Conservation (phyloP, 2,329 filamentous ascomycete genomes). For the Saccharata proteae region DNA sequence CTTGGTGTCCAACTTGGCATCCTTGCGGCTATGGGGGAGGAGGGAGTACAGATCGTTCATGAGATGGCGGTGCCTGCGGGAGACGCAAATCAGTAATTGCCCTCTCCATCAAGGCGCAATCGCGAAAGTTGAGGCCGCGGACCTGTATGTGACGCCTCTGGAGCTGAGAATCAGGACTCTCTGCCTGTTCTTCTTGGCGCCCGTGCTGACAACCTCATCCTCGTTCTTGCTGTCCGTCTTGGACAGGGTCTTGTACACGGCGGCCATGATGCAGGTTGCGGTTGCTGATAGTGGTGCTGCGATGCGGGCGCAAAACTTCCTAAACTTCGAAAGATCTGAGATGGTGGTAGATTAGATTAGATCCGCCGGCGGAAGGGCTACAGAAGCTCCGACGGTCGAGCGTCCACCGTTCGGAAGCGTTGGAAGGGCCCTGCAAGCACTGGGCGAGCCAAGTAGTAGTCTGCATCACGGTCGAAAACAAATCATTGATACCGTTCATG, state of each 20-base stretch:
- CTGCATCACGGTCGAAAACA: no score
- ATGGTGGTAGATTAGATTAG: no score
- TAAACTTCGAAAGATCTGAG: no score
- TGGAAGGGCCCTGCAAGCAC: no score
- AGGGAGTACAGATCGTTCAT: conserved; percentile 79
- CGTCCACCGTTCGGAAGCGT: no score
- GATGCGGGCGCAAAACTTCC: neutral
- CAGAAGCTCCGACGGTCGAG: no score
- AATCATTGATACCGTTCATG: no score
- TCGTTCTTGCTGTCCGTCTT: conserved; percentile 27
- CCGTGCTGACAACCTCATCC: conserved; percentile 18
- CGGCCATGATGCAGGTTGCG: conserved; percentile 30
- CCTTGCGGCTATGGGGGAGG: conserved; percentile 84
- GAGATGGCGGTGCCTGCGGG: conserved; percentile 71
- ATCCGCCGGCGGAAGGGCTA: no score
- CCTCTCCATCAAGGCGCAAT: conserved; percentile 6
- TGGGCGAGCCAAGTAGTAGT: no score
- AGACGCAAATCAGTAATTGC: conserved; percentile 6
- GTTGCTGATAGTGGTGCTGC: neutral
- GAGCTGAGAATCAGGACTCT: conserved; percentile 84
- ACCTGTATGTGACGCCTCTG: conserved; percentile 82
- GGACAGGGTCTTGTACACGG: conserved; percentile 45
- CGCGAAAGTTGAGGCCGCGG: conserved; percentile 1
- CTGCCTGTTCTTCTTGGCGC: conserved; percentile 31
- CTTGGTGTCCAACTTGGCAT: conserved; percentile 95